Base-by-base conservation (phyloP, 352 stramenopile genomes). In the Globisporangium echinulatum region DNA sequence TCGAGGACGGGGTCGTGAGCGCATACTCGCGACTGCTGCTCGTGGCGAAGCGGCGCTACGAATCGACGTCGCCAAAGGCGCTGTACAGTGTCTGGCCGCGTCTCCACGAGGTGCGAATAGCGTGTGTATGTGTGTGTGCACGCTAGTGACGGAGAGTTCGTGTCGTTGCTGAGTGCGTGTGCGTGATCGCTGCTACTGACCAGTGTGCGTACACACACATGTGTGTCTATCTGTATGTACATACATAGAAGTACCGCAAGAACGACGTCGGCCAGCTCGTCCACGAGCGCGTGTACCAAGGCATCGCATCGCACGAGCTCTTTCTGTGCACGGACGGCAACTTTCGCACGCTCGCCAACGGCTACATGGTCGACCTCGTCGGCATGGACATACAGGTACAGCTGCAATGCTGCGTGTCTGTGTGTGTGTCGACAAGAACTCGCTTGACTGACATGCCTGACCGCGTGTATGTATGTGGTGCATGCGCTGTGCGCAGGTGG, bases 11-110 rank as follows among this genome's bases (percentile, higher is more conserved):
- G 10, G 68, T 72, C 0, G 70, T 80, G 3, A 69, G 85, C 46
- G 80, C 81, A 2, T 92, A 92, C 54, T 57, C 74, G 38, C 87
- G 87, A 46, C 62, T 92, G 54, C 59, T 92, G 15, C 60, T 82
- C 49, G 25, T 78, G 37, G 70, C 77, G 13, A 90, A 87, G 46
- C 66, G 63, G 11, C 67, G 68, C 13, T 76, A 72, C 40, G 68
- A 75, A 57, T 63, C 47, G 14, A 71, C 62, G 43, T 69, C 66
- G 9, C 68, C 76, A 3, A 86, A 74, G 60, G 62, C 71, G 6
- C 66, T 92, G 51, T 92, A 92, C 64, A 75, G 61, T 46, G 60
- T 88, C 4, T 92, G 83, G 83, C 82, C 82, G 9, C 70, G 62
- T 50, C 52, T 77, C 13, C 47, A 15, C 3, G 1, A 25, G 59